Evolutionary conservation across 441 rosid genomes (phyloP).

Genomic region (Lepidium campestre): DNA sequence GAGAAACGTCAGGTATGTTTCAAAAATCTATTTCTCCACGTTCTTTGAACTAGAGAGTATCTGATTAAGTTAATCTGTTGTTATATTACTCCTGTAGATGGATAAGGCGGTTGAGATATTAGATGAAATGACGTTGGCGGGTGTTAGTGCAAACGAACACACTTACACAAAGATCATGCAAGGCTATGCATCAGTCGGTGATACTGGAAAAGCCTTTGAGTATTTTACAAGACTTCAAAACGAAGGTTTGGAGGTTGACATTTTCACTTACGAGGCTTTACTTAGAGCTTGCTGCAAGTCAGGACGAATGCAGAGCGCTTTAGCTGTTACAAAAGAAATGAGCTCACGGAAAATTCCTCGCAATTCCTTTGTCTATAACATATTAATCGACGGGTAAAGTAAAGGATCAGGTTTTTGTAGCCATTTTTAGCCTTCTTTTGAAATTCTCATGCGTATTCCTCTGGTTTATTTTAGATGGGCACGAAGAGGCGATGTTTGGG

Average conservation of each 20-base stretch:
- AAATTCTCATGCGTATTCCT: neutral
- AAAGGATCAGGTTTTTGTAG: neutral
- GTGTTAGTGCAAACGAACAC: slow-evolving; percentile 74
- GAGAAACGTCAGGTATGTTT: slow-evolving; percentile 79
- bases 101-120: slow-evolving; percentile 82
- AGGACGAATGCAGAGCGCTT: slow-evolving; percentile 97
- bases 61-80: neutral
- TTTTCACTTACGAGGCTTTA: slow-evolving; percentile 78
- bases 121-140: slow-evolving; percentile 91
- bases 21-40: neutral
- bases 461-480: slow-evolving; percentile 65
- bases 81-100: slow-evolving; percentile 47
- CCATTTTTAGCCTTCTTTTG: neutral
- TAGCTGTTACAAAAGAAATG: slow-evolving; percentile 96
- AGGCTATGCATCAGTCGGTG: slow-evolving; percentile 91
- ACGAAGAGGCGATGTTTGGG: slow-evolving; percentile 98
- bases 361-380: slow-evolving; percentile 79
- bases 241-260: slow-evolving; percentile 83
- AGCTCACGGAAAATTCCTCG: slow-evolving; percentile 66
- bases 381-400: slow-evolving; percentile 83
- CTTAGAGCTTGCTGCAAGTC: slow-evolving; percentile 97
- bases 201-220: slow-evolving; percentile 90
- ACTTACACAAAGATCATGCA: slow-evolving; percentile 96
- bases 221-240: slow-evolving; percentile 73
- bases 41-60: neutral